These are phyloP conservation scores for Suillus brevipes DNA, from an alignment of 768 basidiomycete species.

Conservation along the genomic window DNA sequence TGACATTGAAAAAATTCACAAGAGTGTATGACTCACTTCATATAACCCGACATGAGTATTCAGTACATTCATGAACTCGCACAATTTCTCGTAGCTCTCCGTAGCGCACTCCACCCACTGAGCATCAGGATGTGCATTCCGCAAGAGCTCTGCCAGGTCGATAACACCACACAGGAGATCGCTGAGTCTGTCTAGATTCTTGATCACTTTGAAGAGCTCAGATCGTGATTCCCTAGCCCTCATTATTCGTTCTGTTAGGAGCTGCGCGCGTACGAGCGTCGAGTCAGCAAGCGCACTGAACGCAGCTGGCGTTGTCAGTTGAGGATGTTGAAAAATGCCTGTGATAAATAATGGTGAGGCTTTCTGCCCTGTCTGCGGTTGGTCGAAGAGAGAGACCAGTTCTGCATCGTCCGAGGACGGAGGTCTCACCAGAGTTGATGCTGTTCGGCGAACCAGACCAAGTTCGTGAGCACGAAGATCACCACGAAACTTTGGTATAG, in stretches of 20 bases:
- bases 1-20: not conserved
- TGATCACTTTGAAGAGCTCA: conserved; percentile 85
- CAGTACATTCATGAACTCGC: conserved; percentile 96
- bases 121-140: conserved; percentile 89
- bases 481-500: conserved; percentile 42
- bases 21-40: conserved; percentile 54
- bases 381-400: conserved; percentile 72
- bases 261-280: conserved; percentile 76
- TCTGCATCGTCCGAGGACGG: conserved; percentile 65
- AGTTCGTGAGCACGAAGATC: conserved; percentile 38
- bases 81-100: conserved; percentile 85
- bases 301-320: conserved; percentile 65
- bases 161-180: conserved; percentile 96
- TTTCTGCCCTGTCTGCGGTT: conserved; percentile 43
- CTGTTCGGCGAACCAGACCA: conserved; percentile 22
- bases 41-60: conserved; percentile 93
- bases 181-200: conserved; percentile 94
- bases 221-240: conserved; percentile 67
- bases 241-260: conserved; percentile 83
- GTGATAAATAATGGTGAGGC: conserved; percentile 52
- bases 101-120: conserved; percentile 84
- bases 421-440: conserved; percentile 48
- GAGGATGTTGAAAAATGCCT: conserved; percentile 84
- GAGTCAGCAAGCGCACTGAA: conserved; percentile 75
- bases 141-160: conserved; percentile 90